Percentiles rank a stretch among this genome's conserved stretches.
Evolutionary conservation across 1,139 yeast genomes (phyloP).

Genomic region (Pichia sp.): DNA sequence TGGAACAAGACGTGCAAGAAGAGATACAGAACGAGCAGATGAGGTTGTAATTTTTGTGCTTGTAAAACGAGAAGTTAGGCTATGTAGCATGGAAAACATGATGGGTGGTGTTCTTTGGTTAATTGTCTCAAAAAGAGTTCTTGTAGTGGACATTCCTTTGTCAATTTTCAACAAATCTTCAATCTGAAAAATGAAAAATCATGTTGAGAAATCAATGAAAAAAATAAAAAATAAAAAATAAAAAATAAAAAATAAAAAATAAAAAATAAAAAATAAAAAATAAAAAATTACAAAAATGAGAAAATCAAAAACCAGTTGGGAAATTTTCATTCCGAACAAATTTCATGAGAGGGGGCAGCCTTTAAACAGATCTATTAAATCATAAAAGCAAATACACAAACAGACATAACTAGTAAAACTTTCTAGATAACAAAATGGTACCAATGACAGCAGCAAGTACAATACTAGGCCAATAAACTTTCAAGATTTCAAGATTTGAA

Average conservation of each 20-base stretch:
- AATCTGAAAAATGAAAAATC: neutral
- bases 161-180: neutral
- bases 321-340: neutral
- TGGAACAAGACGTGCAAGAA: conserved; percentile 25
- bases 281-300: neutral
- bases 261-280: neutral
- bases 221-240: neutral
- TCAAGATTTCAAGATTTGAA: conserved; percentile 10
- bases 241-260: neutral
- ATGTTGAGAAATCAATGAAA: neutral
- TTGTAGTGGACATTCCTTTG: neutral
- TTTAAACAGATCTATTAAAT: neutral
- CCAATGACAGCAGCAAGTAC: neutral
- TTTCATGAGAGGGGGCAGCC: neutral
- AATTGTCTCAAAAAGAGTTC: neutral
- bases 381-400: neutral
- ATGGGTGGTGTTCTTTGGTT: neutral
- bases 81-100: conserved; percentile 11
- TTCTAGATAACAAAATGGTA: neutral
- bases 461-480: conserved; percentile 3
- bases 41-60: neutral
- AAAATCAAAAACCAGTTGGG: neutral
- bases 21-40: conserved; percentile 19
- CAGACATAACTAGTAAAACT: neutral
- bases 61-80: neutral